Base-by-base conservation (phyloP, 2,329 filamentous ascomycete species). In the Alternaria arbusti region DNA sequence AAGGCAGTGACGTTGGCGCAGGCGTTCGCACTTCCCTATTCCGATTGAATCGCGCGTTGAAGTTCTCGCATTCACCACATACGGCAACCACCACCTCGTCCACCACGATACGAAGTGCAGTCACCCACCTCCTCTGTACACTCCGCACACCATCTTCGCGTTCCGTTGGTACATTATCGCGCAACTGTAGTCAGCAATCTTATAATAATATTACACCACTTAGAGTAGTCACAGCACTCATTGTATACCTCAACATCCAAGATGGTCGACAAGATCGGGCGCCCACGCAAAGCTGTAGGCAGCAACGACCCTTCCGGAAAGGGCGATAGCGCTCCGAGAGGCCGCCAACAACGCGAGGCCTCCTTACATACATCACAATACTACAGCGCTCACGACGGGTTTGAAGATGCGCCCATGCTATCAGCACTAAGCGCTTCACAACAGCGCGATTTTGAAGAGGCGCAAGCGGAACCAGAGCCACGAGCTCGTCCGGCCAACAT, bases 251-350 rank as follows among this genome's bases (percentile, higher is more conserved):
- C 13, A 46, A 12, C 17, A 17, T 4, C 6, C 23, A 20, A 1
- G n/a, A 58, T 63, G 64, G 23, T 12, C 0, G 25, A 36, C 12
- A 22, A 10, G n/a, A 43, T 4, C 12, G 36, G n/a, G 22, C 26
- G 30, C 2, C 12, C 43, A 15, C 57, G 46, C 61, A 57, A 59
- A 32, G 51, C 54, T 59, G 58, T 22, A 66, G 58, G 64, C 61
- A 62, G 61, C 61, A 64, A 40, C 57, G 15, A 54, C 54, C 11
- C 46, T 12, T 11, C 5, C 10, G 20, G 17, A 10, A 12, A 4
- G 23, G 36, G 26, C 12, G 26, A 17, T 11, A 26, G 40, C 47
- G 15, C 11, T 13, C 28, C 47, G 6, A 22, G 17, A 36, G 46
- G 56, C 47, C 57, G 36, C 17, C 15, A 7, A 46, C 57, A 25